Evolutionary conservation across 2,329 filamentous ascomycete genomes (phyloP).

Genomic region (Penicillium paneum): DNA sequence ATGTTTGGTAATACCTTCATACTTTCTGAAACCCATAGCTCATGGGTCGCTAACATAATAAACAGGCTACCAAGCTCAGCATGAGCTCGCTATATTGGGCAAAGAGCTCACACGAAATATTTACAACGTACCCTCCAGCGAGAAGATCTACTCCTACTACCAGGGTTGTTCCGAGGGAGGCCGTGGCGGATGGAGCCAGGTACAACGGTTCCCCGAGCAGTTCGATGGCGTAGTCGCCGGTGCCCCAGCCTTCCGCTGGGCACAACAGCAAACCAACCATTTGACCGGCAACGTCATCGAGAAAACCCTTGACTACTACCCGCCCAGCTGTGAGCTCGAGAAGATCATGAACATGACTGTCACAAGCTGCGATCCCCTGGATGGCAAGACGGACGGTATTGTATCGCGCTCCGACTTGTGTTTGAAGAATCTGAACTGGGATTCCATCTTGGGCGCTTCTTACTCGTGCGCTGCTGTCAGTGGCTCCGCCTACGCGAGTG

Average conservation of each 20-base stretch:
- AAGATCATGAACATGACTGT: constrained; percentile 55
- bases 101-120: constrained; percentile 43
- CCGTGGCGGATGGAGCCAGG: constrained; percentile 47
- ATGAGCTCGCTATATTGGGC: constrained; percentile 48
- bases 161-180: constrained; percentile 54
- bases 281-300: constrained; percentile 38
- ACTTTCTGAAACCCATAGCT: neutral
- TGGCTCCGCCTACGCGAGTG: constrained; percentile 3
- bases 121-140: constrained; percentile 26
- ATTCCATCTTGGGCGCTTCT: constrained; percentile 42
- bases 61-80: constrained; percentile 44
- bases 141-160: constrained; percentile 44
- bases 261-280: constrained; percentile 43
- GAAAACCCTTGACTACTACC: constrained; percentile 39
- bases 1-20: constrained; percentile 45
- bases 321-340: constrained; percentile 46
- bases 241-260: constrained; percentile 45
- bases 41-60: neutral
- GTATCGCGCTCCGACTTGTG: constrained; percentile 49
- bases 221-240: constrained; percentile 46
- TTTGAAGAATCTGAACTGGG: constrained; percentile 44
- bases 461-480: constrained; percentile 42
- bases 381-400: constrained; percentile 53
- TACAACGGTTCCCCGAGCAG: constrained; percentile 48
- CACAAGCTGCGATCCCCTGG: constrained; percentile 51